Conservation (phyloP, 2,329 filamentous ascomycete genomes). For the Colletotrichum liaoningense region DNA sequence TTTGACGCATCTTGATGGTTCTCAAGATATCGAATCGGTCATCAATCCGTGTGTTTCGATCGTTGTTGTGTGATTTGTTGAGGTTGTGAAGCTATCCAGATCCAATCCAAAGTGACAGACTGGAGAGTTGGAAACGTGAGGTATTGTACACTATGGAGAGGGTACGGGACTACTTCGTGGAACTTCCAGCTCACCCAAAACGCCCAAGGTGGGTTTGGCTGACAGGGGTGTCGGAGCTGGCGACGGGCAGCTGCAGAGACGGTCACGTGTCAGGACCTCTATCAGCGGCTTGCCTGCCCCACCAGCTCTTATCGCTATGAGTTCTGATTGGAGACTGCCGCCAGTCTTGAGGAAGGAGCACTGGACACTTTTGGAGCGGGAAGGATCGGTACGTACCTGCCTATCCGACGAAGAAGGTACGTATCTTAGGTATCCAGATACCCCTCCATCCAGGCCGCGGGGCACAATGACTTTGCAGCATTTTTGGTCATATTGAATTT, state of each 20-base stretch:
- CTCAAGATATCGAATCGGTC: conserved; percentile 12
- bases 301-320: not conserved
- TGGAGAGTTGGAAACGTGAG: not conserved
- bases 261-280: conserved; percentile 27
- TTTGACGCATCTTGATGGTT: conserved; percentile 58
- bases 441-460: conserved; percentile 36
- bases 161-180: conserved; percentile 18
- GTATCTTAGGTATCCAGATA: conserved; percentile 31
- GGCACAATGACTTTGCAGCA: conserved; percentile 34
- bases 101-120: conserved; percentile 12
- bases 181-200: conserved; percentile 40
- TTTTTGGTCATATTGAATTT: not conserved
- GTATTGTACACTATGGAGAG: not conserved
- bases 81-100: conserved; percentile 24
- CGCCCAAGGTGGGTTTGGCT: conserved; percentile 29
- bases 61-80: conserved; percentile 10
- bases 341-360: not conserved
- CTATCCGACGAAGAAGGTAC: not conserved
- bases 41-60: conserved; percentile 28
- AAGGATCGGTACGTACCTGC: not conserved
- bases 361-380: not conserved
- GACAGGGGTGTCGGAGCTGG: conserved; percentile 22
- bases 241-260: conserved; percentile 6
- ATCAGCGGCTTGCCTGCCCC: not conserved
- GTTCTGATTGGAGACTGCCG: not conserved